phyloP scores from a whole-genome alignment of 352 stramenopile genomes.

The Aphanomyces invadans region DNA sequence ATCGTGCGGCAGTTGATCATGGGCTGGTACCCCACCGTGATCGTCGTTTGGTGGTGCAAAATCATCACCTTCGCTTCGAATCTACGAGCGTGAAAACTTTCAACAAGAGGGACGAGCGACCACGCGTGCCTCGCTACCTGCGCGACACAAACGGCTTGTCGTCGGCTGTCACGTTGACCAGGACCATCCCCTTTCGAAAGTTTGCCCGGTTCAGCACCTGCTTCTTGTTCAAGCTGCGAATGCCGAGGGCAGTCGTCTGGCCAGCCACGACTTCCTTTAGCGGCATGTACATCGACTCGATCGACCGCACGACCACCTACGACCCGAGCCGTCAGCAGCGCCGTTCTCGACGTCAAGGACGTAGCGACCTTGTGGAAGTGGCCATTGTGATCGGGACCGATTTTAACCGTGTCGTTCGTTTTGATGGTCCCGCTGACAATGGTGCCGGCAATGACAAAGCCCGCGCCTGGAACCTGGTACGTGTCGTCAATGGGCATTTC shows the following conservation, averaged over 20 bases:
- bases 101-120: background rate
- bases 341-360: too few species aligned
- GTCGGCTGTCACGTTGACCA: slow-evolving; percentile 75
- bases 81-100: slow-evolving; percentile 27
- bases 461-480: slow-evolving; percentile 90
- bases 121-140: slow-evolving; percentile 6
- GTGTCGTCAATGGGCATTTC: slow-evolving; percentile 86
- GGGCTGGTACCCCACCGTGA: slow-evolving; percentile 89
- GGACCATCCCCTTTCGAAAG: slow-evolving; percentile 91
- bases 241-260: slow-evolving; percentile 76
- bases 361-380: slow-evolving; percentile 82
- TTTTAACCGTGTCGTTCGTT: slow-evolving; percentile 79
- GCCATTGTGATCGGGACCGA: slow-evolving; percentile 86
- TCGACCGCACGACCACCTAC: slow-evolving; percentile 60
- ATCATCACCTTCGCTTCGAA: slow-evolving; percentile 93
- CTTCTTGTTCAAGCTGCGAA: slow-evolving; percentile 87
- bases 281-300: slow-evolving; percentile 87
- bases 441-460: slow-evolving; percentile 91
- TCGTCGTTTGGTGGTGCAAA: slow-evolving; percentile 93
- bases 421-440: slow-evolving; percentile 88
- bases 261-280: slow-evolving; percentile 81
- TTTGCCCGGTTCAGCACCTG: slow-evolving; percentile 65
- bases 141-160: slow-evolving; percentile 64
- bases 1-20: slow-evolving; percentile 93
- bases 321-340: too few species aligned